Evolutionary conservation across 2,329 filamentous ascomycete species (phyloP), one percentile per base, ranked within the genome.

Genomic region (Aspergillus felis): DNA sequence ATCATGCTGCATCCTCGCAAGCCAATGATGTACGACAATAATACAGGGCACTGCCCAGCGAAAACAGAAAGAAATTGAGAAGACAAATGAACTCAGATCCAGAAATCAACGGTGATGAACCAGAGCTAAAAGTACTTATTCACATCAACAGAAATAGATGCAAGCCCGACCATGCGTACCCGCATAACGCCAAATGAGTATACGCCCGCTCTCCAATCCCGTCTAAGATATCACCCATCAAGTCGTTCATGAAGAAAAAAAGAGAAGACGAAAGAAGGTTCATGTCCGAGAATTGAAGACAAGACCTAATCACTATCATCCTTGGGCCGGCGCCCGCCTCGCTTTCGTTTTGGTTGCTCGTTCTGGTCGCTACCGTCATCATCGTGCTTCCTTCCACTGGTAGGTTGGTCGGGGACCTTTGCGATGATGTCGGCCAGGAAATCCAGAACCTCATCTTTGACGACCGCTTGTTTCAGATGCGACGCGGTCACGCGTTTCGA

Each of bases 381-480:
- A 54, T 83, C 78, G 58, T 76, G 66, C 63, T 78, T 77, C 42
- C 71, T 69, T 35, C 68, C 63, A 46, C 66, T 62, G 17, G 75
- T 65, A 5, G 84, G 81, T 58, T 83, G 82, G 64, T 90, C 87
- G 2, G 85, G 89, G 0, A 97, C 88, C 71, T 93, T 93, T 66
- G 87, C 83, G 53, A 96, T 92, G 66, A 97, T 97, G 53, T 97
- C 92, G 58, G 86, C 83, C 60, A 99, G 77, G 67, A 97, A 99
- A 76, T 99, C 94, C 78, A 96, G 93, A 71, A 96, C 91, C 63
- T 94, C 91, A 70, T 96, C 91, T 27, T 87, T 88, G 72, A 89
- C 85, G 44, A 99, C 88, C 10, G 94, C 93, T 61, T 90, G 86
- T 79, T 97, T 97, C 64, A 99, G 83, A 82, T 97, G 96, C 56